These are phyloP conservation scores for Coemansia sp. DNA, from an alignment of 192 early-diverging fungal genomes.

Conservation along the genomic window DNA sequence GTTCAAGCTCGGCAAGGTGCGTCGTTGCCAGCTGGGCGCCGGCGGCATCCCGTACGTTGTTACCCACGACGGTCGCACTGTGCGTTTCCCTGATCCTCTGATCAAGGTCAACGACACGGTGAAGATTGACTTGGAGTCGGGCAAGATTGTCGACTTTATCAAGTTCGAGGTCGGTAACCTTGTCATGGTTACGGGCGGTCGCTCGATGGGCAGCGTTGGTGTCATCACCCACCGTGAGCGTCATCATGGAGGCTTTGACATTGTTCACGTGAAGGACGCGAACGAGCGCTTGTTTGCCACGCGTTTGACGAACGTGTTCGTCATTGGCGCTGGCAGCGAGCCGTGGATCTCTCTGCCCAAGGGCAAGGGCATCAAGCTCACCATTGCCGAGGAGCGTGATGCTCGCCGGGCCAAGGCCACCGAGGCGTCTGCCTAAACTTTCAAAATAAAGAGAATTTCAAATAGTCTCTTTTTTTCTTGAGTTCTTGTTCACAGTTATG, in stretches of 20 bases:
- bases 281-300: conserved; percentile 96
- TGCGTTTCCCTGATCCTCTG: conserved; percentile 99
- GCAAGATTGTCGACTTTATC: conserved; percentile 91
- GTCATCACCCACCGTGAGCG: conserved; percentile 94
- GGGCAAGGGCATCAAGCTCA: conserved; percentile 98
- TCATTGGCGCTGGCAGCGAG: conserved; percentile 85
- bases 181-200: conserved; percentile 96
- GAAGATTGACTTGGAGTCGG: conserved; percentile 91
- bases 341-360: conserved; percentile 97
- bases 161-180: conserved; percentile 99
- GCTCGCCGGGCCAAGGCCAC: conserved; percentile 70
- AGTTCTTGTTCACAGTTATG: not conserved
- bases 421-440: conserved; percentile 50
- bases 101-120: conserved; percentile 99
- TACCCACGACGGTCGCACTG: conserved; percentile 99
- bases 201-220: conserved; percentile 98
- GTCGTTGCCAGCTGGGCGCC: conserved; percentile 89
- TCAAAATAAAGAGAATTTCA: not conserved
- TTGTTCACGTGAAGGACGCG: conserved; percentile 98
- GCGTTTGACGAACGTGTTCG: conserved; percentile 91
- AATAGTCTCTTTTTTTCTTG: conserved; percentile 2
- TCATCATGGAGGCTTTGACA: conserved; percentile 98
- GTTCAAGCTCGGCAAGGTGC: conserved; percentile 99
- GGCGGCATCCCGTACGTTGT: conserved; percentile 95
- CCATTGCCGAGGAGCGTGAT: conserved; percentile 99